phyloP scores from a whole-genome alignment of 257 asterid genomes.

The Solanum appendiculatum region DNA sequence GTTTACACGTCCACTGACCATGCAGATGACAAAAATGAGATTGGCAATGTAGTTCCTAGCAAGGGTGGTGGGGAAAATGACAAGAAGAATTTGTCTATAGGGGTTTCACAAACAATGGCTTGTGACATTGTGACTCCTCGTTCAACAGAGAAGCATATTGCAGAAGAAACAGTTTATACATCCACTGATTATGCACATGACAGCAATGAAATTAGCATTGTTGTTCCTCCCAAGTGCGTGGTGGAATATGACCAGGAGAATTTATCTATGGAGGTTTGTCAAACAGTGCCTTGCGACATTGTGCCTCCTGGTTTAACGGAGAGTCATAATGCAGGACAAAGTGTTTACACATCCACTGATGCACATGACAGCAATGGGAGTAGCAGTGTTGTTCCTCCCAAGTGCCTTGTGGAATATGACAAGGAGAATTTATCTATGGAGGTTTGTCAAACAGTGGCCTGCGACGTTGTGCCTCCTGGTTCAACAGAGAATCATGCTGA shows the following conservation, averaged over 20 bases:
- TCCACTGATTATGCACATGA: background rate
- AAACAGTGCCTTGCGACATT: background rate
- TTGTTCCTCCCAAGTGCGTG: background rate
- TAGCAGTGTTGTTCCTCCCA: background rate
- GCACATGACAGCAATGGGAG: background rate
- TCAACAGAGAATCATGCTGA: background rate
- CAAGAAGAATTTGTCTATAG: background rate
- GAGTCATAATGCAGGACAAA: background rate
- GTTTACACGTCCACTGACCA: background rate
- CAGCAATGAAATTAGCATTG: background rate
- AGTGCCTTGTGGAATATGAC: background rate
- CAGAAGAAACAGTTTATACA: background rate
- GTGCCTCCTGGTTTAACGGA: background rate
- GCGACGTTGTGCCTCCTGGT: background rate
- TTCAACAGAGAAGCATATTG: background rate
- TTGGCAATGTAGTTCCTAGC: background rate
- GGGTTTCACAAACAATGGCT: background rate
- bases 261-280: background rate
- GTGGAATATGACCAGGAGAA: background rate
- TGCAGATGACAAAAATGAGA: background rate
- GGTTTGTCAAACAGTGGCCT: background rate
- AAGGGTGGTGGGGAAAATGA: background rate
- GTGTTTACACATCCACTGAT: background rate
- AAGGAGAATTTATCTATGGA: background rate
- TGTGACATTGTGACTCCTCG: background rate